These are phyloP conservation scores for Candida montana DNA, from an alignment of 805 yeast genomes.

Conservation along the genomic window DNA sequence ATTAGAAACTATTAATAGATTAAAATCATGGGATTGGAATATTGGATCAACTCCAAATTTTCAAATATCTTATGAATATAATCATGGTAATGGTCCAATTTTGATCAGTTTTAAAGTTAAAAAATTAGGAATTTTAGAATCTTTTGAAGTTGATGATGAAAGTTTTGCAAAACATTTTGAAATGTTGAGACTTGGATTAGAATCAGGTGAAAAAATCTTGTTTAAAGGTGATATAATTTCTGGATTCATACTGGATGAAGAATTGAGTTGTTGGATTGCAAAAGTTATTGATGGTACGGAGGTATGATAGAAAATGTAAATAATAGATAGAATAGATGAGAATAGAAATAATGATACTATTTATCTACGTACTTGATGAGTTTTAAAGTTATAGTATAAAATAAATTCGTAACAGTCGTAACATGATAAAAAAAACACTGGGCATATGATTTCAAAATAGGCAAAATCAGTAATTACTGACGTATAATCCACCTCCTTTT, in stretches of 20 bases:
- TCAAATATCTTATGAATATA: constrained; percentile 32
- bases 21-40: constrained; percentile 66
- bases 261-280: constrained; percentile 41
- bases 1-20: constrained; percentile 37
- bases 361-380: too few relatives aligned
- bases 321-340: too few relatives aligned
- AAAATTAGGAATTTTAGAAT: constrained; percentile 35
- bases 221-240: constrained; percentile 41
- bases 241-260: constrained; percentile 40
- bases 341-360: too few relatives aligned
- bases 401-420: constrained; percentile 4
- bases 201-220: constrained; percentile 24
- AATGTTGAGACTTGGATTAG: constrained; percentile 27
- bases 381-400: too few relatives aligned
- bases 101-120: constrained; percentile 40
- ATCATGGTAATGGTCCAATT: too few relatives aligned
- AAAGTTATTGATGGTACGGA: constrained; percentile 39
- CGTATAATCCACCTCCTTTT: constrained; percentile 69
- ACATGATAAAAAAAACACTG: constrained; percentile 6
- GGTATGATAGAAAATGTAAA: constrained; percentile 1
- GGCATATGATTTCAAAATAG: not conserved
- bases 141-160: constrained; percentile 19
- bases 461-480: constrained; percentile 32
- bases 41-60: constrained; percentile 77
- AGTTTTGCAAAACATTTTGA: constrained; percentile 28